phyloP scores from a whole-genome alignment of 225 moss, liverwort and hornwort species.

The Neckera pumila region DNA sequence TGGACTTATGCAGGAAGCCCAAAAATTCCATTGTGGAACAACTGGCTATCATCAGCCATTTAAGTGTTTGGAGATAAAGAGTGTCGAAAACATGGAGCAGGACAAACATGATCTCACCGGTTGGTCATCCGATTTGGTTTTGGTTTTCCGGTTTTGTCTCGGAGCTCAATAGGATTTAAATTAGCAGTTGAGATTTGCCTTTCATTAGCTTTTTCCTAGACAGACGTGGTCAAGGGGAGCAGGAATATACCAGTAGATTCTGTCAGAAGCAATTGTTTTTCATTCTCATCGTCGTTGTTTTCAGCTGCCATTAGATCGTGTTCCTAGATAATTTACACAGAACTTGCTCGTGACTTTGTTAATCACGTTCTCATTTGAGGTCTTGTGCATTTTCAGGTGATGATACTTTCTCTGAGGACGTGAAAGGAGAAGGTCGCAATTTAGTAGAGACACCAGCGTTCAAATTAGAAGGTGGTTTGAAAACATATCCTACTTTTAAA shows the following conservation, averaged over 20 bases:
- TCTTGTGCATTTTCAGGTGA: constrained; percentile 14
- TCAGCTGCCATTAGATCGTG: not conserved
- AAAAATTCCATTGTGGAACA: constrained; percentile 29
- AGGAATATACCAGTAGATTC: not conserved
- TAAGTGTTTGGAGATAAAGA: constrained; percentile 36
- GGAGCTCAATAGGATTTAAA: not conserved
- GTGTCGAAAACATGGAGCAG: constrained; percentile 5
- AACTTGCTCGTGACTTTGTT: not conserved
- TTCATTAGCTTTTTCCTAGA: not conserved
- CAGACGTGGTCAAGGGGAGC: not conserved
- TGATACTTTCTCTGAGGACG: not conserved
- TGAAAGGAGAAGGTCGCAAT: constrained; percentile 10
- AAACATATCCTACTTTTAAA: constrained; percentile 23
- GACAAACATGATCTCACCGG: constrained; percentile 21
- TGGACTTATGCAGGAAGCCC: constrained; percentile 20
- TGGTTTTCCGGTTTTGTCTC: not conserved
- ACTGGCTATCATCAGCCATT: constrained; percentile 42
- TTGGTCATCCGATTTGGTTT: not conserved
- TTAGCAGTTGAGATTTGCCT: not conserved
- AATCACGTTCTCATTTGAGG: not conserved
- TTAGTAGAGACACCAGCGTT: constrained; percentile 4
- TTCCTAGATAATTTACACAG: not conserved
- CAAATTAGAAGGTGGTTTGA: constrained; percentile 36
- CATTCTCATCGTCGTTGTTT: not conserved
- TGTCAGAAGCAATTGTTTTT: not conserved